Conservation (phyloP, 2,329 filamentous ascomycete genomes). For the Westerdykella aurantiaca region DNA sequence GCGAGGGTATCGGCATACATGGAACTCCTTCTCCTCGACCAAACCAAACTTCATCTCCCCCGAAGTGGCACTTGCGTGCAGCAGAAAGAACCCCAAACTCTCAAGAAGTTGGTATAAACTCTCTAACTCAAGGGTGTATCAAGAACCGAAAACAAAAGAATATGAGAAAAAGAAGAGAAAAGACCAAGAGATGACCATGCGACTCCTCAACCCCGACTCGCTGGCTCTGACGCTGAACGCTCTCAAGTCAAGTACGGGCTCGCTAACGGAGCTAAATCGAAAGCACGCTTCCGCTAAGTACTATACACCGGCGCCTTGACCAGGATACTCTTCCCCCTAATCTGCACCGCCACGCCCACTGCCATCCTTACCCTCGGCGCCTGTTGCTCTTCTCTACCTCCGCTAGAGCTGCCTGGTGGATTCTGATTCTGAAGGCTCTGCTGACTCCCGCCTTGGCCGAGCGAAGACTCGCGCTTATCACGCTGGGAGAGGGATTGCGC, state of each 20-base stretch:
- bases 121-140: conserved; percentile 8
- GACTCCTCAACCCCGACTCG: no score
- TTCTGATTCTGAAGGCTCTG: conserved; percentile 25
- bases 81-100: not conserved
- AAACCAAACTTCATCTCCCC: conserved; percentile 6
- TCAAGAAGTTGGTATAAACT: not conserved
- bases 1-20: conserved; percentile 32
- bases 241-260: not conserved
- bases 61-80: not conserved
- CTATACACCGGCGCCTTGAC: conserved; percentile 47
- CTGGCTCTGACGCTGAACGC: conserved; percentile 1
- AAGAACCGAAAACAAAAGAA: conserved; percentile 7
- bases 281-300: conserved; percentile 17
- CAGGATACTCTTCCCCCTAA: conserved; percentile 45
- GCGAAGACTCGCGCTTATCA: conserved; percentile 38
- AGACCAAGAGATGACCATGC: not conserved
- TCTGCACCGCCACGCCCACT: conserved; percentile 44
- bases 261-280: conserved; percentile 12
- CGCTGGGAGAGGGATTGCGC: conserved; percentile 22
- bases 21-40: conserved; percentile 7
- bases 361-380: conserved; percentile 45
- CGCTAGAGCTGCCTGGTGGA: conserved; percentile 38
- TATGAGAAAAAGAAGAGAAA: not conserved
- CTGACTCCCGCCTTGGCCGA: conserved; percentile 34
- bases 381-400: conserved; percentile 35